A percentile compares a stretch with the other conserved stretches of the same genome.
These are phyloP conservation scores for Oryza australiensis DNA, from an alignment of 176 grass and related monocot species.

Conservation along the genomic window DNA sequence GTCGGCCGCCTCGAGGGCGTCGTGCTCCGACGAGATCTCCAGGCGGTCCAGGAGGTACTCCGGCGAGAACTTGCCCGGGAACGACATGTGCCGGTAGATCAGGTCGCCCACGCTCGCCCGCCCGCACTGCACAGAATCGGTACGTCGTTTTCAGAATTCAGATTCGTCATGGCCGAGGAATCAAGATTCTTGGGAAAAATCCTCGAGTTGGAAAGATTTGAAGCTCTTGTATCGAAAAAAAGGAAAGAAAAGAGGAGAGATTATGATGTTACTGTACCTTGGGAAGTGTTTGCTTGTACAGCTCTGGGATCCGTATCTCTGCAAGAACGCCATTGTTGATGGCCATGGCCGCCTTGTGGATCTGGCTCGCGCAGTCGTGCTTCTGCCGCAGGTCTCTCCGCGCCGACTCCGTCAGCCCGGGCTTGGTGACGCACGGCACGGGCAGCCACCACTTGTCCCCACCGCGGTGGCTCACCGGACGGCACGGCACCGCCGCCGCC, in stretches of 20 bases:
- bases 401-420: conserved; percentile 62
- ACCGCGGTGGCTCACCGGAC: conserved; percentile 45
- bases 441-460: conserved; percentile 91
- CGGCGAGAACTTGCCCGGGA: conserved; percentile 73
- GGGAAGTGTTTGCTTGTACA: conserved; percentile 67
- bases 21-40: conserved; percentile 78
- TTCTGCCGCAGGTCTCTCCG: conserved; percentile 67
- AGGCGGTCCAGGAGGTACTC: conserved; percentile 78
- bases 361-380: conserved; percentile 77
- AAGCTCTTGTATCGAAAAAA: background rate
- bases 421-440: conserved; percentile 65
- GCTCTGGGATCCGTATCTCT: conserved; percentile 66
- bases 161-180: background rate
- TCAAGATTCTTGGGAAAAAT: background rate
- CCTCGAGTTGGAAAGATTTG: background rate
- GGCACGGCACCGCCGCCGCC: conserved; percentile 30
- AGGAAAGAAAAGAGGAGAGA: background rate
- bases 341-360: conserved; percentile 91
- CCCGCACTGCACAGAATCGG: conserved; percentile 48
- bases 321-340: conserved; percentile 74
- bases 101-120: conserved; percentile 67
- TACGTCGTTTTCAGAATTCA: background rate
- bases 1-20: conserved; percentile 62
- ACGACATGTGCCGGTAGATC: conserved; percentile 82
- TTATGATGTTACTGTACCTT: conserved; percentile 46